These are phyloP conservation scores for Cystobasidiaceae sp. DNA, from an alignment of 1,284 basidiomycete species.

Conservation along the genomic window DNA sequence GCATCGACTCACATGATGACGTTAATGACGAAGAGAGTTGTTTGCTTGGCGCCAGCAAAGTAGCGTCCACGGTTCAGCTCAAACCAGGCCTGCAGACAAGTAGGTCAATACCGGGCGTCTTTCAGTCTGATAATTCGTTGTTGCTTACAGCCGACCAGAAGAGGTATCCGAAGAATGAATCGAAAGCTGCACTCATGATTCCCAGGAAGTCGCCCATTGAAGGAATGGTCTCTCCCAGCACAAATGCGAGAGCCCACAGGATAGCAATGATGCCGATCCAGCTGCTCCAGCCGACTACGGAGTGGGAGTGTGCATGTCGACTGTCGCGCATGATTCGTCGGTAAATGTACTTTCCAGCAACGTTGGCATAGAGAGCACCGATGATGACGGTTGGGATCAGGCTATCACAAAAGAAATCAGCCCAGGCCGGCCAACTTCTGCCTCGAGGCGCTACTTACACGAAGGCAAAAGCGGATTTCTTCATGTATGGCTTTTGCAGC, in stretches of 20 bases:
- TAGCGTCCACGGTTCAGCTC: constrained; percentile 29
- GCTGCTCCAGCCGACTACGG: constrained; percentile 44
- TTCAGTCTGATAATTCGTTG: too few relatives aligned
- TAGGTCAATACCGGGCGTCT: too few relatives aligned
- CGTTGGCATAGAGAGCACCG: constrained; percentile 44
- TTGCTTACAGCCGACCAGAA: constrained; percentile 41
- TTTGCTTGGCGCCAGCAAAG: constrained; percentile 12
- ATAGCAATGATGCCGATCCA: constrained; percentile 43
- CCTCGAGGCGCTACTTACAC: constrained; percentile 33
- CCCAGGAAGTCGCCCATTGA: constrained; percentile 39
- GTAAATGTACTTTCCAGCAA: constrained; percentile 44
- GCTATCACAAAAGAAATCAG: background rate
- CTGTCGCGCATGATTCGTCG: constrained; percentile 42
- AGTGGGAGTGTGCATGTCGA: constrained; percentile 45
- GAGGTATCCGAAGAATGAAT: constrained; percentile 45
- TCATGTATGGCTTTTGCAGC: constrained; percentile 32
- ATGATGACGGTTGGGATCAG: constrained; percentile 46
- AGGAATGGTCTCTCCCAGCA: constrained; percentile 45
- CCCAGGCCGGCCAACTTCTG: too few relatives aligned
- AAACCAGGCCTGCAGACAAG: too few relatives aligned
- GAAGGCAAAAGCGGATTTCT: constrained; percentile 42
- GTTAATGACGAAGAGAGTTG: constrained; percentile 35
- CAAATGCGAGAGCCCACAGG: constrained; percentile 45
- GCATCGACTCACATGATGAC: constrained; percentile 36
- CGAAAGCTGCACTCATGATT: constrained; percentile 46